Evolutionary conservation across 1,284 basidiomycete genomes (phyloP).

Genomic region (Ganoderma leucocontextum): DNA sequence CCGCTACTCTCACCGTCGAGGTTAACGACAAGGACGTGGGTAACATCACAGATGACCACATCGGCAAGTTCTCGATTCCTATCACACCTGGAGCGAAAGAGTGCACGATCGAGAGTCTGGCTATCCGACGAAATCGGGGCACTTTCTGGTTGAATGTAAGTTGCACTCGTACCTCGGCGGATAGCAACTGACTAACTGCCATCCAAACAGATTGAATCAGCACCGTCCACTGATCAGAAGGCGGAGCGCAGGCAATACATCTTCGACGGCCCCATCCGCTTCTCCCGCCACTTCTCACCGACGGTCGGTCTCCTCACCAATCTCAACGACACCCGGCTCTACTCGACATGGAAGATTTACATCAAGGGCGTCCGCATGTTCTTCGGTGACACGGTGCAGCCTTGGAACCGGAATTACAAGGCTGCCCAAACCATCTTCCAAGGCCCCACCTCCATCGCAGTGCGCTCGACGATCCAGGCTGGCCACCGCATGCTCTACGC

Average conservation of each 20-base stretch:
- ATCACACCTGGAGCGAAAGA: slow-evolving; percentile 67
- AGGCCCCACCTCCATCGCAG: slow-evolving; percentile 64
- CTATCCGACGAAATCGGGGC: slow-evolving; percentile 58
- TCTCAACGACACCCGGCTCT: slow-evolving; percentile 68
- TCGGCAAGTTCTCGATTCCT: slow-evolving; percentile 68
- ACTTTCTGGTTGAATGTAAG: slow-evolving; percentile 74
- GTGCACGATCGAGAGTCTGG: slow-evolving; percentile 59
- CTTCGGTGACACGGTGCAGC: slow-evolving; percentile 67
- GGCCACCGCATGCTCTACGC: slow-evolving; percentile 80
- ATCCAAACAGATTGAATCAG: slow-evolving; percentile 50
- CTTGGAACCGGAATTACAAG: slow-evolving; percentile 71
- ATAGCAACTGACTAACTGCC: not conserved
- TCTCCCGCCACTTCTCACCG: slow-evolving; percentile 72
- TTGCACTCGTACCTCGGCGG: slow-evolving; percentile 4
- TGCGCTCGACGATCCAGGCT: slow-evolving; percentile 72
- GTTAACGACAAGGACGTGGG: slow-evolving; percentile 75
- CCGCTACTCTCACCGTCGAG: slow-evolving; percentile 63
- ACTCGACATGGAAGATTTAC: slow-evolving; percentile 83
- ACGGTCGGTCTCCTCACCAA: slow-evolving; percentile 70
- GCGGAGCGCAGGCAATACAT: slow-evolving; percentile 58
- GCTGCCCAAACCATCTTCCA: slow-evolving; percentile 76
- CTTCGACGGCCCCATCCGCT: slow-evolving; percentile 79
- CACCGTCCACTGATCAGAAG: slow-evolving; percentile 45
- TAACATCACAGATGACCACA: slow-evolving; percentile 63
- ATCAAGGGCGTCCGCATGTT: slow-evolving; percentile 65